Base-by-base conservation (phyloP, 106 monocot genomes). In the Posidonia australis region DNA sequence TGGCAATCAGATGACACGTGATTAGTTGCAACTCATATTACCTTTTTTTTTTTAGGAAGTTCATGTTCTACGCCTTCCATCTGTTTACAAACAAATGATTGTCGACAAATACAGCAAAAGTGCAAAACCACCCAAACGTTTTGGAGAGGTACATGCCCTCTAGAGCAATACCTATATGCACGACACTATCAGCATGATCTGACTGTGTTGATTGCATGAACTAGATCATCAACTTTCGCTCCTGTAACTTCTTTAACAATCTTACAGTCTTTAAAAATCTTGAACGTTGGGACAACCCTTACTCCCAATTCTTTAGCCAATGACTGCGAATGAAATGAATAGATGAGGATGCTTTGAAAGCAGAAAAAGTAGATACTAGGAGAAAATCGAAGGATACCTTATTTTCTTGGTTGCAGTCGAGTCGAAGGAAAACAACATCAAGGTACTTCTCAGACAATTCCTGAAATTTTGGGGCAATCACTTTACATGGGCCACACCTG, bases 401-500 rank as follows among this genome's bases (percentile, higher is more conserved):
- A 78, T 92, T 92, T 29, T 84, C 85, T 65, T 92, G 53, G 36
- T 92, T 92, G 78, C 92, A 92, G 46, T 92, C 92, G 51, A 92
- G 92, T 71, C 88, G 88, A 54, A 88, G 79, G 58, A 92, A 92
- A 36, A 92, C 76, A 23, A 88, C 80, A 72, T 92, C 87, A 45
- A 76, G 78, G 73, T 85, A 46, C 71, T 82, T 83, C 74, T 88
- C 80, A 2, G 92, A 77, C 36, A 92, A 56, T 30, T 73, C 71
- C 67, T 85, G 58, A 51, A 62, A 87, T 70, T 79, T 84, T 6
- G 92, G 92, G 24, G 88, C 88, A 0, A 88, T 88, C 46, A 88
- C 69, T 68, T 92, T 92, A 65, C 92, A 92, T 19, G 92, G 88
- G 46, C 92, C 92, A 72, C 92, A 92, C 92, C 92, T 92, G 30